Evolutionary conservation across 202 grass and related monocot species (phyloP), one percentile per base, ranked within the genome.

Genomic region (Setaria italica): DNA sequence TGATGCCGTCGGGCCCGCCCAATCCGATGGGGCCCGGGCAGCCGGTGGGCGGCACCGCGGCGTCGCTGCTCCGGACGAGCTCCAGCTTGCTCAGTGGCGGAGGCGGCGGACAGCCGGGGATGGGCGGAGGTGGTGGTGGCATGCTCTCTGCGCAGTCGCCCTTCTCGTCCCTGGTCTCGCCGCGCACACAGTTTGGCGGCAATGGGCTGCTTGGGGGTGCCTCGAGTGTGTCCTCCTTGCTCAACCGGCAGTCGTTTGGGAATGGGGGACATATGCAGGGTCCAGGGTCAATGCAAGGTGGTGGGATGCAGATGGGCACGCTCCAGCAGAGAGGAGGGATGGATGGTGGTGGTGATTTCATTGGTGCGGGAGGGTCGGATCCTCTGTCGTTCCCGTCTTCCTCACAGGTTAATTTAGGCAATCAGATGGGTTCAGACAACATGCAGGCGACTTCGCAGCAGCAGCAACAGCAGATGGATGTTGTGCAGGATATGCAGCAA

Each of bases 1-100:
- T 97, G 95, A 70, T 97, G 77, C 89, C 95, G 10, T 95, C 95
- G 17, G 92, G 94, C 41, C 86, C 86, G 19, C 89, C 92, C 12
- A 93, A 91, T 69, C 89, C 92, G 55, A 94, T 97, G 78, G 92
- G 92, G 9, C 86, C 90, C 0, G 71, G 90, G 80, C 92, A 94
- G 55, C 90, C 89, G 19, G 81, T 89, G 35, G 85, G 84, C 48
- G 62, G 83, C 37, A 76, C 91, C 16, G 92, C 93, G 4, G 84
- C 91, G 21, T 94, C 93, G 29, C 85, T 99, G 68, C 88, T 94
- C 16, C 88, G 92, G 77, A 84, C 91, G 7, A 97, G 56, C 84
- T 93, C 97, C 15, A 85, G 89, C 84, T 62, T 99, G 88, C 90
- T 96, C 46, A 88, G 68, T 3, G 63, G 63, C 15, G 63, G 39